Base-by-base conservation (phyloP, 164 flowering plant species). In the Chimonanthus praecox region DNA sequence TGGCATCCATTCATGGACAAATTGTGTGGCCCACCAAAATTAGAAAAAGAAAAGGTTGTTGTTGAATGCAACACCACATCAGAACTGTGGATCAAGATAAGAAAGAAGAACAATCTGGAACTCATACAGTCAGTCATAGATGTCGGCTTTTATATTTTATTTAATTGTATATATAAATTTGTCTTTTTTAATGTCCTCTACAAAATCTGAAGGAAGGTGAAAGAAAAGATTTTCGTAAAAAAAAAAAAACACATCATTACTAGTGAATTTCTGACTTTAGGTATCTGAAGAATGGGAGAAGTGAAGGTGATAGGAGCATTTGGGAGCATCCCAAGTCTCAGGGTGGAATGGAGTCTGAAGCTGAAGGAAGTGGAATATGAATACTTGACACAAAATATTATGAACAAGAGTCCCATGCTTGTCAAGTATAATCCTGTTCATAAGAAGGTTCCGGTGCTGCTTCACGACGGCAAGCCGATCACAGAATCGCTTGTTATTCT, bases 401-500 rank as follows among this genome's bases (percentile, higher is more conserved):
- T 4, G 0, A 63, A 63, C 66, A 63, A 54, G 60, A 54, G 60
- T 10, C 60, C 60, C 60, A 54, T 54, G 60, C 60, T 54, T 51
- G 3, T 49, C 51, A 7, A 69, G 54, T 47, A n/a, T 18, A 69
- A 69, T 44, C 60, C 71, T 16, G 54, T 69, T 11, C 13, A 58
- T 58, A 70, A 43, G 64, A 18, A 70, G 72, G 72, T 70, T 8
- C 72, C 72, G 3, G 72, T 70, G 46, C n/a, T 70, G 47, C 46
- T 70, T 3, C 72, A 70, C 18, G 13, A 4, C 7, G 72, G 64
- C 6, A 51, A 13, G 7, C 0, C 63, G n/a, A 70, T 70, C 15
- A 47, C 20, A 21, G 72, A 70, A 58, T 70, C 72, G 47, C 9
- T 10, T 1, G 48, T 70, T 20, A n/a, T n/a, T n/a, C n/a, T n/a